Base-by-base conservation (phyloP, 73 alveolate species). In the Urostyla sp. region DNA sequence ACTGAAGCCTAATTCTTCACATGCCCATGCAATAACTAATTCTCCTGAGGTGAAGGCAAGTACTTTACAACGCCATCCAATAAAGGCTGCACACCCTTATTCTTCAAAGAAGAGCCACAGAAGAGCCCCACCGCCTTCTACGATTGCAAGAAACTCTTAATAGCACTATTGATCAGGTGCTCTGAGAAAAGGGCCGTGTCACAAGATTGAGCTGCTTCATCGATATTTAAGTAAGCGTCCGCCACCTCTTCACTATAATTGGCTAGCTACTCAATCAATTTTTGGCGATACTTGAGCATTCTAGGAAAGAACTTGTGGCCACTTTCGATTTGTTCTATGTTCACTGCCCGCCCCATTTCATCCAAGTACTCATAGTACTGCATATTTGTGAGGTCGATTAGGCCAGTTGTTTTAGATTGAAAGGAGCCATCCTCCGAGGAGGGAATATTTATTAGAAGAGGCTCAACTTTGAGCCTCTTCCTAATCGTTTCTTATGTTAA, bases 1-100 rank as follows among this genome's bases (percentile, higher is more conserved):
- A 24, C 44, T 24, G 43, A 61, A 18, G 0, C 82, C 58, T 18
- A 24, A 24, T 16, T 0, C 20, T 36, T 87, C 37, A 1, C 8
- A 34, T 20, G 74, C 91, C 18, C 66, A 55, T 5, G 75, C 87
- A 11, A 78, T 40, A 32, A 78, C 55, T 11, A n/a, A n/a, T n/a
- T n/a, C n/a, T 92, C 97, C 16, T 53, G 50, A 8, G 99, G 99
- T 7, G 91, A 72, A 0, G 99, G 98, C 5, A 94, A 85, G 53
- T 72, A 84, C 37, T 75, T 61, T 38, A 82, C 59, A 0, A 94
- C 87, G 0, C 89, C 94, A 52, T 94, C 98, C 34, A 94, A 51
- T 0, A 94, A 53, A 24, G 97, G 98, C 66, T 92, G 84, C 0
- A 94, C 67, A 0, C 99, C 99, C 59, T 92, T 74, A 78, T 94